A percentile compares a stretch with the other conserved stretches of the same genome.
Evolutionary conservation across 441 rosid species (phyloP).

Genomic region (Gossypium gossypioides): DNA sequence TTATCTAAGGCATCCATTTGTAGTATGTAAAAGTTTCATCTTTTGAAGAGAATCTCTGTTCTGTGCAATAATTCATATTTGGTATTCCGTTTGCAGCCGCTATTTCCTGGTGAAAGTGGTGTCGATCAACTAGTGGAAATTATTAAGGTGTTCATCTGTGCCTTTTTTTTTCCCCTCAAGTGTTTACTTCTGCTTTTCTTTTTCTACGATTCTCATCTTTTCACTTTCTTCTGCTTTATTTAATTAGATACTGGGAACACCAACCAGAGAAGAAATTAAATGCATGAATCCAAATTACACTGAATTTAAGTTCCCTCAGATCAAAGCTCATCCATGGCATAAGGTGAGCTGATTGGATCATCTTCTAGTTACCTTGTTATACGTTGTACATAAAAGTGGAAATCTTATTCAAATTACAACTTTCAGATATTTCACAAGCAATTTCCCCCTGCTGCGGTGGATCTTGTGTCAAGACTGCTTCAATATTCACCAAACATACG

Average conservation of each 20-base stretch:
- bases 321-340: slow-evolving; percentile 93
- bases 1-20: not conserved
- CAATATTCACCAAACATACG: slow-evolving; percentile 80
- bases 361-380: not conserved
- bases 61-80: not conserved
- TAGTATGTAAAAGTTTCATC: not conserved
- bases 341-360: slow-evolving; percentile 36
- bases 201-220: not conserved
- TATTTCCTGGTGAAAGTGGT: slow-evolving; percentile 90
- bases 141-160: slow-evolving; percentile 43
- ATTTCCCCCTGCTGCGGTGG: slow-evolving; percentile 62
- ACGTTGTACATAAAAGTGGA: not conserved
- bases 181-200: not conserved
- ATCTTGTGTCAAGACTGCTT: slow-evolving; percentile 72
- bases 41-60: not conserved
- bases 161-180: not conserved
- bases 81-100: slow-evolving; percentile 44
- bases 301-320: slow-evolving; percentile 82
- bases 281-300: slow-evolving; percentile 91
- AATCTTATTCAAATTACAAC: slow-evolving; percentile 14
- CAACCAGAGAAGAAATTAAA: slow-evolving; percentile 76
- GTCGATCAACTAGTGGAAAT: slow-evolving; percentile 86
- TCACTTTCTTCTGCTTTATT: slow-evolving; percentile 5
- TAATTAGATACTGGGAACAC: slow-evolving; percentile 67
- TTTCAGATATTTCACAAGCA: slow-evolving; percentile 55